Evolutionary conservation across 2,329 filamentous ascomycete genomes (phyloP), one percentile per base, ranked within the genome.

Genomic region (Thelonectria olida): DNA sequence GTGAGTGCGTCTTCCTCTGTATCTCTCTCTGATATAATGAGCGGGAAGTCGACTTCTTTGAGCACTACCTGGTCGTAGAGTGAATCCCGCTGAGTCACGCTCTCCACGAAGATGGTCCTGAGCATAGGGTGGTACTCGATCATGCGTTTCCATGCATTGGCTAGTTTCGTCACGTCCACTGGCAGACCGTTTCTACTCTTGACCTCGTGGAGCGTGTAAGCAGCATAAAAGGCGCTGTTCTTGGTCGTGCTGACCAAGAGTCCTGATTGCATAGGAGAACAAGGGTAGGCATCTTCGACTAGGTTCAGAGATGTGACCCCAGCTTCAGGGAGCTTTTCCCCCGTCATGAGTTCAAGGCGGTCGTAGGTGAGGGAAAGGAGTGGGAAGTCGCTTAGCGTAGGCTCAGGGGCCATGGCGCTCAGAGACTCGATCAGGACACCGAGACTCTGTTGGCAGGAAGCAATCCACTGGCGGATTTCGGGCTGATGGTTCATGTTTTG

Each of bases 1-100:
- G 12, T n/a, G 1, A 67, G 3, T 4, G 39, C 62, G 0, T 67
- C 64, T 12, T 63, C 59, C 1, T 71, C 66, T 13, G 61, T 58
- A 2, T 34, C 61, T 2, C 13, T 57, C 28, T 70, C 54, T 2
- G 47, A 65, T 2, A 56, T 39, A 13, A 52, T 44, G 19, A 61
- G 22, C 1, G 64, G 56, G 2, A 31, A 36, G 20, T 69, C 4
- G 7, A 65, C 57, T 23, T 61, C 31, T n/a, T 55, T 72, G 7
- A 84, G 70, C 2, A 84, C 73, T 4, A 84, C 75, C 64, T 81
- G 81, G 51, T 84, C 81, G 44, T 78, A 84, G 1, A 84, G 72
- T 0, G 81, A 80, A 7, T 79, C 75, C 4, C 68, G 55, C 58
- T 78, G 74, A 12, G 79, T 78, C 12, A 81, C 75, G 22, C 82